Percentiles rank a stretch among this genome's conserved stretches.
phyloP scores from a whole-genome alignment of 768 basidiomycete species.

The Russula sp. region DNA sequence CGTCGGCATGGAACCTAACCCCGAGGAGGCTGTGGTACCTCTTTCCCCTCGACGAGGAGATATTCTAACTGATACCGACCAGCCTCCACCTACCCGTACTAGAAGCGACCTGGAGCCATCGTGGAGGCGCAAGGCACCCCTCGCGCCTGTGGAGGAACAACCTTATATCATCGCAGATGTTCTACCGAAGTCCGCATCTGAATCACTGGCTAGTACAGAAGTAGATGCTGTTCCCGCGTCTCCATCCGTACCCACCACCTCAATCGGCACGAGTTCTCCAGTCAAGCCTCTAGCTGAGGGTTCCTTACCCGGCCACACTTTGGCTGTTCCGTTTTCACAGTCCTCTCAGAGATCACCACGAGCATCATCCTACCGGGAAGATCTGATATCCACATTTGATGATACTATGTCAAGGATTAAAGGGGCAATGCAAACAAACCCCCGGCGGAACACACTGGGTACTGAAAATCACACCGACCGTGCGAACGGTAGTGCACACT shows the following conservation, averaged over 20 bases:
- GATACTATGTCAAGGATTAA: conserved; percentile 84
- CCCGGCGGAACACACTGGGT: conserved; percentile 32
- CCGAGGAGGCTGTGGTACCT: conserved; percentile 15
- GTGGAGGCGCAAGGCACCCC: conserved; percentile 37
- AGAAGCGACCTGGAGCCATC: conserved; percentile 32
- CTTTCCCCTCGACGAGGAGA: conserved; percentile 15
- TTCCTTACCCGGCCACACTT: conserved; percentile 1
- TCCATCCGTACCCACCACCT: conserved; percentile 6
- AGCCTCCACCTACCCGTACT: conserved; percentile 11
- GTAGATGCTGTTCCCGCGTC: neutral
- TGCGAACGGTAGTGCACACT: neutral
- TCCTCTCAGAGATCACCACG: conserved; percentile 23
- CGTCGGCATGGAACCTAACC: conserved; percentile 36
- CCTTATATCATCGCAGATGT: neutral
- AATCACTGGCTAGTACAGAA: neutral
- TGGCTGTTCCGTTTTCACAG: conserved; percentile 6
- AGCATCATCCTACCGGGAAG: conserved; percentile 36
- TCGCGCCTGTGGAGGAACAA: conserved; percentile 10
- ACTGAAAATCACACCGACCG: conserved; percentile 23
- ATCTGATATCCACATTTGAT: conserved; percentile 65
- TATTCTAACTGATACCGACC: conserved; percentile 32
- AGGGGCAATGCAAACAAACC: conserved; percentile 68
- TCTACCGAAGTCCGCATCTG: conserved; percentile 4
- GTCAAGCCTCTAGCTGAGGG: conserved; percentile 4
- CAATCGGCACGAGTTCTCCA: neutral